Evolutionary conservation across 306 rosid species (phyloP), one percentile per base, ranked within the genome.

Genomic region (Inga oerstediana): DNA sequence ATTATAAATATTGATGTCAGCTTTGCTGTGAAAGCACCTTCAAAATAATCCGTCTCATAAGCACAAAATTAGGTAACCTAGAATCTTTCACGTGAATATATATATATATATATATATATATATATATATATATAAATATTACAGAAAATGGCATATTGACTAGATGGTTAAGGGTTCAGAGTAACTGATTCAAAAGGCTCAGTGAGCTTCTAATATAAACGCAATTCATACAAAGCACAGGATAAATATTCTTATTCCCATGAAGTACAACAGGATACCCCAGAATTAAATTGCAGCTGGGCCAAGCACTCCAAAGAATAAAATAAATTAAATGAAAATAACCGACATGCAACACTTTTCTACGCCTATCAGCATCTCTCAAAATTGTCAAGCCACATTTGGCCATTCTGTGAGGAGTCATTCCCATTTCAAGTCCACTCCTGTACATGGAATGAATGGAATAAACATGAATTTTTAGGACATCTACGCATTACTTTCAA

Each of bases 371-470:
- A 87, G 86, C 75, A 84, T 66, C 86, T 80, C 85, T 83, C 90
- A 87, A 87, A 89, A 89, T 87, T 87, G 89, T 84, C 78, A 75
- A 85, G 90, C 90, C 90, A 79, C 89, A 73, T 76, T 43, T 35
- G 80, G 85, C 80, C 85, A 76, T 71, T 61, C 82, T 82, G 78
- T 69, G 44, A n/a, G 54, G 78, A 75, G 44, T 85, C 84, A 56
- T 79, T 82, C 80, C 81, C 87, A 75, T 58, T 56, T 59, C 13
- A 32, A 79, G 68, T 74, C 75, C 34, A 77, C 61, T 74, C 84
- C 84, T 79, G 76, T 44, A 19, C 75, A 80, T 72, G 30, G 43
- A 22, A 68, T 54, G 61, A 19, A 20, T n/a, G 30, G n/a, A 59
- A 59, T 59, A 59, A 6, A 59, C 66, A 59, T 22, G 32, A 20